Percentiles rank a stretch among this genome's conserved stretches.
phyloP scores from a whole-genome alignment of 2,329 filamentous ascomycete species.

The Colletotrichum sp. region DNA sequence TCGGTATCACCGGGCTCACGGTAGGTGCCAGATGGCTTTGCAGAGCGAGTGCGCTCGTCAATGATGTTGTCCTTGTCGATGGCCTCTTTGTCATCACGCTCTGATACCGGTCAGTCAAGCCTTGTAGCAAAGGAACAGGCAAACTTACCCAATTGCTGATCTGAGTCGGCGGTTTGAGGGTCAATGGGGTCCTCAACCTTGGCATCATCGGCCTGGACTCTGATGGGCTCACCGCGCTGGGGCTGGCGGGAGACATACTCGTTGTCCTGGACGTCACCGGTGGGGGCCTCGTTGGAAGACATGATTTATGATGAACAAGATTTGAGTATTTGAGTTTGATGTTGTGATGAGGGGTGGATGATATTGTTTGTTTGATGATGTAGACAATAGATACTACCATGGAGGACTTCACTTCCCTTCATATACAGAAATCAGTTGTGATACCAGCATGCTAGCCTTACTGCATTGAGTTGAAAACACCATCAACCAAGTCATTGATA shows the following conservation, averaged over 20 bases:
- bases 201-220: slow-evolving; percentile 36
- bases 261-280: slow-evolving; percentile 13
- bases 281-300: slow-evolving; percentile 5
- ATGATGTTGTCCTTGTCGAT: slow-evolving; percentile 43
- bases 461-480: background rate
- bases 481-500: background rate
- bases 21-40: slow-evolving; percentile 30
- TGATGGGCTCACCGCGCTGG: slow-evolving; percentile 31
- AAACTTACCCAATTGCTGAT: slow-evolving; percentile 38
- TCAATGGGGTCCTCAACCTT: slow-evolving; percentile 38
- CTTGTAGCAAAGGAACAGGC: fast-evolving
- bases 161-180: slow-evolving; percentile 32
- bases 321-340: no score
- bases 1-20: slow-evolving; percentile 39
- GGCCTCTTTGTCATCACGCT: slow-evolving; percentile 38
- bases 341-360: no score
- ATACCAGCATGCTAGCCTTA: background rate
- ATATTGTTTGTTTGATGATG: no score
- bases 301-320: background rate
- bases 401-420: background rate
- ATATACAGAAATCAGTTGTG: background rate
- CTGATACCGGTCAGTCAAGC: slow-evolving; percentile 19
- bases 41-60: slow-evolving; percentile 35
- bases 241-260: slow-evolving; percentile 35
- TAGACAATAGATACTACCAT: fast-evolving